Evolutionary conservation across 1,284 basidiomycete genomes (phyloP), one percentile per base, ranked within the genome.

Genomic region (Rhizoctonia solani): DNA sequence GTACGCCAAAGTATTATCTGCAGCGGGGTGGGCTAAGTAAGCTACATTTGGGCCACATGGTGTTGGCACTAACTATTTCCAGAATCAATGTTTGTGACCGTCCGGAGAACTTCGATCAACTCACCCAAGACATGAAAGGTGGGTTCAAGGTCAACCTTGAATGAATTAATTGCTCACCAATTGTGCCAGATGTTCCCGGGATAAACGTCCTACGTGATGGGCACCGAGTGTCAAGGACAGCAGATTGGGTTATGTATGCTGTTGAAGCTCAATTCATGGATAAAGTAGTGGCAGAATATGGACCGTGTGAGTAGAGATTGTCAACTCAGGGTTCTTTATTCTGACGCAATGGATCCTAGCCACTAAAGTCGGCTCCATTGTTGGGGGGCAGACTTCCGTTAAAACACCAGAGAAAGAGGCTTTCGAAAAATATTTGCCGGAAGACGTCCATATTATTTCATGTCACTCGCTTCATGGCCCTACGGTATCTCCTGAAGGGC

Each of bases 381-480:
- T 99, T 5, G 87, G 93, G 0, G 96, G 94, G 0, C 96, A 99
- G 78, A 98, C 96, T 0, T 95, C 93, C 0, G 96, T 98, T 68
- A 99, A 99, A 77, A 92, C 94, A 0, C 97, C 97, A 0, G 96
- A 99, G 76, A 87, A 85, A 71, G 84, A 77, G 0, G 96, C 97
- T 0, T 99, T 99, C 74, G 95, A 99, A 71, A 86, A 86, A 63
- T 84, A 93, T 74, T 86, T 98, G 0, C 97, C 96, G 0, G 71
- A 79, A 5, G 96, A 99, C 73, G 88, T 92, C 14, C 84, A 90
- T 72, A 95, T 99, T 72, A 86, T 98, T 50, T 97, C 94, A 0
- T 87, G 94, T 69, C 96, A 99, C 78, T 98, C 95, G 19, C 79
- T 99, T 42, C 96, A 99, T 77, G 96, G 95, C 0, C 96, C 96